A percentile compares a stretch with the other conserved stretches of the same genome.
phyloP scores from a whole-genome alignment of 768 basidiomycete species.

The Mycena capillaripes region DNA sequence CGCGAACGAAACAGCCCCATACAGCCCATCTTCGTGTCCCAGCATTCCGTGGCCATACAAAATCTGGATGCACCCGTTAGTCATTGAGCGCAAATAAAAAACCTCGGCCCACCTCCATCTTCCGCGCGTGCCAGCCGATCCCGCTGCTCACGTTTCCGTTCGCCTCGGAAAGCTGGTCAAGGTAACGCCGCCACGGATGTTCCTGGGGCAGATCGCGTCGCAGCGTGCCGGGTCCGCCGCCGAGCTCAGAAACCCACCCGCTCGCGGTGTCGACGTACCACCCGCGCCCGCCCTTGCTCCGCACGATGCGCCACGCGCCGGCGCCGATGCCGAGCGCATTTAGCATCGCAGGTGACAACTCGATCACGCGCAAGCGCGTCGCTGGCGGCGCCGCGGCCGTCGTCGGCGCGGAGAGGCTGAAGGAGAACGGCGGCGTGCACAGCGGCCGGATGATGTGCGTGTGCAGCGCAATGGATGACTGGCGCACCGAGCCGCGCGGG shows the following conservation, averaged over 20 bases:
- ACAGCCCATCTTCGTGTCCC: conserved; percentile 93
- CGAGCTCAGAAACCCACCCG: conserved; percentile 73
- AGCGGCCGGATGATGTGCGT: conserved; percentile 83
- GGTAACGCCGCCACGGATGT: conserved; percentile 79
- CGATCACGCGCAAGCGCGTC: conserved; percentile 88
- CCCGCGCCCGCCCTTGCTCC: conserved; percentile 92
- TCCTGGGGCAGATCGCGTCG: conserved; percentile 68
- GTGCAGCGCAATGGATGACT: conserved; percentile 84
- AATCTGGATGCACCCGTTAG: conserved; percentile 60
- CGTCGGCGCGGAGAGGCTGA: conserved; percentile 58
- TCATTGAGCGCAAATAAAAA: conserved; percentile 11
- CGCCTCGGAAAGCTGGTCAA: conserved; percentile 80
- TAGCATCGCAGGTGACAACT: conserved; percentile 82
- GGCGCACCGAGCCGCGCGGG: conserved; percentile 64
- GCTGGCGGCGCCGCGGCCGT: conserved; percentile 59
- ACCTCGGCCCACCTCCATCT: conserved; percentile 88
- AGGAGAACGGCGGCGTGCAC: conserved; percentile 83
- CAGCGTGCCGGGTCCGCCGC: conserved; percentile 54
- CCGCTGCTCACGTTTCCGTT: conserved; percentile 93
- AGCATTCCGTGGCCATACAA: conserved; percentile 92
- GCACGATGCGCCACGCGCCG: conserved; percentile 89
- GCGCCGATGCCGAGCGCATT: conserved; percentile 82
- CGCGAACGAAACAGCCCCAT: conserved; percentile 94
- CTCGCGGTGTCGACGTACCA: conserved; percentile 95
- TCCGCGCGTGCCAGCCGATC: conserved; percentile 95